Evolutionary conservation across 805 yeast genomes (phyloP), one percentile per base, ranked within the genome.

Genomic region (Candida ponderosae): DNA sequence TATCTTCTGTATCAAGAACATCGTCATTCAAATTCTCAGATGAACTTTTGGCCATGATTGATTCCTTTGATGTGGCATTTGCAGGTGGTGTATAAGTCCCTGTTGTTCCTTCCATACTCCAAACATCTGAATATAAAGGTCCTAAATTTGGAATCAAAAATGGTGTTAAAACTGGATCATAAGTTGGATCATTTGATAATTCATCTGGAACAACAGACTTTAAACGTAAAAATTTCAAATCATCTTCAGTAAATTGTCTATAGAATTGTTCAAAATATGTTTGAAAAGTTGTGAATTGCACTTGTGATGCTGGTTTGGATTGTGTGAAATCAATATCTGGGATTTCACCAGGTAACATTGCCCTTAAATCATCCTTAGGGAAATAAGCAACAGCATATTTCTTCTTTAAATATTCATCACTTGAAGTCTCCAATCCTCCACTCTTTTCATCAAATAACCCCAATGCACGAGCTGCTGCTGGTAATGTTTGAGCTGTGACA

Each of bases 301-400:
- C 93, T 62, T 93, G 98, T 57, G 87, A 90, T 3, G 87, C 61
- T 16, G 89, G 89, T 51, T 89, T 90, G 13, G 80, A 76, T 43
- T 78, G 76, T 5, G 96, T 80, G 39, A 85, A 87, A 59, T 93
- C 97, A 39, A 70, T 72, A 56, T 84, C 79, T 10, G 98, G 98
- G 19, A 88, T 79, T 27, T 69, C 76, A 3, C 98, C 99, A 0
- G 98, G 96, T 23, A 93, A 65, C 43, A 82, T 59, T 38, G 78
- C 81, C 45, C 76, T 68, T 32, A 93, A 63, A 53, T 89, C 95
- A 29, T 68, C 68, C 24, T 79, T 74, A 0, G 98, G 98, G 55
- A 78, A 93, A n/a, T 89, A 78, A 0, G 93, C 84, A 14, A 93
- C 98, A 4, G 84, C 96, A 50, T 79, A 87, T 54, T 81, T 82